These are phyloP conservation scores for Suhomyces kunorum DNA, from an alignment of 1,139 yeast species.

Conservation along the genomic window DNA sequence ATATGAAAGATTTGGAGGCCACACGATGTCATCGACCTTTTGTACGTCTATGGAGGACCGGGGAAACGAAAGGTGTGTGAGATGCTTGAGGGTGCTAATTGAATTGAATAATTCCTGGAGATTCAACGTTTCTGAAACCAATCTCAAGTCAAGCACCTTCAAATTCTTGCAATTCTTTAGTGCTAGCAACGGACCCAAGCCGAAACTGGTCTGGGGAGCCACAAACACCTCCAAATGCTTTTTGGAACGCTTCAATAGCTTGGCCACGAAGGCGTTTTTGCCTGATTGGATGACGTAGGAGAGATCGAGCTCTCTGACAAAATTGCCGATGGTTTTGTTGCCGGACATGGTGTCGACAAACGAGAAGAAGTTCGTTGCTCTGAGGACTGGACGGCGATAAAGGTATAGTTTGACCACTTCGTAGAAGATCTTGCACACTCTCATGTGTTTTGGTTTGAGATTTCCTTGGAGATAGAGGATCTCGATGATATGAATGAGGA, in stretches of 20 bases:
- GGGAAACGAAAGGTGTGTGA: conserved; percentile 84
- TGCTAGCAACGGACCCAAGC: conserved; percentile 81
- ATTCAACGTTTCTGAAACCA: conserved; percentile 89
- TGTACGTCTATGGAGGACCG: conserved; percentile 80
- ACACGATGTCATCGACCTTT: conserved; percentile 48
- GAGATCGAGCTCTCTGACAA: conserved; percentile 62
- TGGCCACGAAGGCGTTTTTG: conserved; percentile 88
- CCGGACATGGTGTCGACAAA: conserved; percentile 71
- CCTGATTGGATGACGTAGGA: conserved; percentile 85
- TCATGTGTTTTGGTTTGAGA: conserved; percentile 52
- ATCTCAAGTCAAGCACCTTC: conserved; percentile 71
- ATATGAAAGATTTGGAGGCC: conserved; percentile 80
- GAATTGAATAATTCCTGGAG: conserved; percentile 76
- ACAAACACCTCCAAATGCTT: conserved; percentile 62
- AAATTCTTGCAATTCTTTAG: conserved; percentile 68
- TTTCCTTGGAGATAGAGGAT: conserved; percentile 36
- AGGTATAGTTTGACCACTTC: conserved; percentile 58
- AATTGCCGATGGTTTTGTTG: conserved; percentile 42
- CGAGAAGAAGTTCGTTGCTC: conserved; percentile 63
- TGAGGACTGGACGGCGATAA: conserved; percentile 62
- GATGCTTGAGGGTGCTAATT: conserved; percentile 57
- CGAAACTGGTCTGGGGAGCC: conserved; percentile 96
- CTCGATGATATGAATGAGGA: conserved; percentile 54
- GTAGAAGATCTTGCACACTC: conserved; percentile 66
- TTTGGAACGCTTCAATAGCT: conserved; percentile 74